Evolutionary conservation across 371 early-diverging fungal genomes (phyloP).

Genomic region (Actinomucor elegans): DNA sequence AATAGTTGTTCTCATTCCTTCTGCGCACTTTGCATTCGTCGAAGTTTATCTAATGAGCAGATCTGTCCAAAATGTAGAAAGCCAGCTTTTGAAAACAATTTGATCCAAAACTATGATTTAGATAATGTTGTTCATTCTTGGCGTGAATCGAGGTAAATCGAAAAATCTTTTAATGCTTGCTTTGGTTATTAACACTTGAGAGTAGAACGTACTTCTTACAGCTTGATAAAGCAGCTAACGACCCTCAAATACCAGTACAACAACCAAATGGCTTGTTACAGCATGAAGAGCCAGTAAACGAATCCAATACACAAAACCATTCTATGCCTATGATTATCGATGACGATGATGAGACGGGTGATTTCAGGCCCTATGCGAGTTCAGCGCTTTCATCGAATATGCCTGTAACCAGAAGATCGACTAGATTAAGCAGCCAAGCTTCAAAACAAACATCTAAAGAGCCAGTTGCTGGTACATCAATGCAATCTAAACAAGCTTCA

Average conservation of each 20-base stretch:
- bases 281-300: no score
- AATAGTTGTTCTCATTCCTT: slow-evolving; percentile 66
- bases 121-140: slow-evolving; percentile 41
- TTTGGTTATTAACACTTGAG: no score
- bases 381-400: neutral
- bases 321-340: no score
- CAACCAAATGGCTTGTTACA: no score
- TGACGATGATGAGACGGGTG: neutral
- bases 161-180: no score
- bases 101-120: slow-evolving; percentile 42
- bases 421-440: no score
- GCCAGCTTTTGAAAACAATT: slow-evolving; percentile 25
- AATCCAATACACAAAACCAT: no score
- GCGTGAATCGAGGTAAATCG: slow-evolving; percentile 16
- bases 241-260: no score
- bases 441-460: no score
- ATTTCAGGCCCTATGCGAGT: neutral
- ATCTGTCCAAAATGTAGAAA: slow-evolving; percentile 62
- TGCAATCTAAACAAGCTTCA: neutral
- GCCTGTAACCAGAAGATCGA: neutral
- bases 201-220: no score
- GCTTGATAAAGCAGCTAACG: no score
- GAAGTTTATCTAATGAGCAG: slow-evolving; percentile 51
- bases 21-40: slow-evolving; percentile 68
- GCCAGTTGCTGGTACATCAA: no score